Conservation (phyloP, 176 grass and related monocot species). For the Aechmea fasciata region DNA sequence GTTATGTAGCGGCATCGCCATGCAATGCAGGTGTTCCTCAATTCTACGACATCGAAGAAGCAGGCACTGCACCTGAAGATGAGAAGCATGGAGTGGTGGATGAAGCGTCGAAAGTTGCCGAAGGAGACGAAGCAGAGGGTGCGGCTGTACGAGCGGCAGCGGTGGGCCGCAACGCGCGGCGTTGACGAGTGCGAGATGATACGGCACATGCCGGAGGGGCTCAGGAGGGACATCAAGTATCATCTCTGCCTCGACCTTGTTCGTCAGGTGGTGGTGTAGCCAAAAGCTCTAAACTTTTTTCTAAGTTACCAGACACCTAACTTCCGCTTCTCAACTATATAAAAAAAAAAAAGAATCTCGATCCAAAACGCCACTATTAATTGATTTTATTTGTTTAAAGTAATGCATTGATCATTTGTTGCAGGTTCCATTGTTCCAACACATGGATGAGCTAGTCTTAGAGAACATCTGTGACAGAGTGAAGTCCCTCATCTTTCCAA, state of each 20-base stretch:
- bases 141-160: conserved; percentile 76
- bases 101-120: conserved; percentile 48
- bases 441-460: conserved; percentile 88
- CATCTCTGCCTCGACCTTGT: conserved; percentile 89
- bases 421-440: conserved; percentile 76
- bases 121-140: conserved; percentile 41
- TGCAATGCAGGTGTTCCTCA: conserved; percentile 47
- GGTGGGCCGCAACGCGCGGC: conserved; percentile 82
- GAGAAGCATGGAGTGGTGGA: conserved; percentile 70
- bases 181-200: conserved; percentile 67
- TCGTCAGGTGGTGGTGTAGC: conserved; percentile 42
- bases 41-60: conserved; percentile 88
- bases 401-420: background rate
- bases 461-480: conserved; percentile 97
- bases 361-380: background rate
- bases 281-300: background rate
- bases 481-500: conserved; percentile 61
- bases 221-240: conserved; percentile 87
- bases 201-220: conserved; percentile 57
- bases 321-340: background rate
- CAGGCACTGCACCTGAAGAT: conserved; percentile 66
- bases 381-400: background rate
- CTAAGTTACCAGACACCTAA: too few species aligned
- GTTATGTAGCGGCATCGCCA: background rate
- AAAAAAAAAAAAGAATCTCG: too few species aligned